Evolutionary conservation across 495 filamentous ascomycete genomes (phyloP), one percentile per base, ranked within the genome.

Genomic region (Acidomyces sp.): DNA sequence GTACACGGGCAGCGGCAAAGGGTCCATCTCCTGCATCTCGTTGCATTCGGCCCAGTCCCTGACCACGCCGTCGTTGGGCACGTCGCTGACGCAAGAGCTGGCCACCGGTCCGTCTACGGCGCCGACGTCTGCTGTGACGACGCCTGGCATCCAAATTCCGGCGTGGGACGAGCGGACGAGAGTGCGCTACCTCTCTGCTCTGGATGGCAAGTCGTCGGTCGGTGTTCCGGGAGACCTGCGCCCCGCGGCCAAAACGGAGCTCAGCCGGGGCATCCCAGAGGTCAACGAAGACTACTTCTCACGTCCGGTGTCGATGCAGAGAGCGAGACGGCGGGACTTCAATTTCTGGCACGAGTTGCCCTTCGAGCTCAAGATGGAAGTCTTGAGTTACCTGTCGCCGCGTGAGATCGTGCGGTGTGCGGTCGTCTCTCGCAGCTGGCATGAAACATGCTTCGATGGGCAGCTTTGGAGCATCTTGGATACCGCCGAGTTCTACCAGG

Each of bases 401-500:
- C 83, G 75, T 51, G 79, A 96, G 55, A 74, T 97, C 34, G 73
- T 96, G 7, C 75, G 82, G 38, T 75, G 72, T 34, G 92, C 90
- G 4, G 60, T 70, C 11, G 80, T 93, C n/a, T 85, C 76, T 52
- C 85, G 75, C 52, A 56, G 69, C 12, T 96, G 90, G 70, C 67
- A 94, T 57, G 63, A 70, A 23, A 80, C 85, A 66, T 95, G 88
- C 62, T 93, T 85, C 48, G 90, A 97, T 57, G 90, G 90, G 6
- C 90, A 97, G 60, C 63, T 97, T 13, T 97, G 90, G 90, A 72
- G 71, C 0, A 71, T 69, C 33, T 68, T 96, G 29, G 85, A 96
- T 55, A 79, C 85, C 0, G 75, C 87, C 0, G 75, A 80, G 22
- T 96, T 85, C 58, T 97, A 97, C 55, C 70, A 69, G 34, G 74